These are phyloP conservation scores for Ligustrum vulgare DNA, from an alignment of 257 asterid species.

Conservation along the genomic window DNA sequence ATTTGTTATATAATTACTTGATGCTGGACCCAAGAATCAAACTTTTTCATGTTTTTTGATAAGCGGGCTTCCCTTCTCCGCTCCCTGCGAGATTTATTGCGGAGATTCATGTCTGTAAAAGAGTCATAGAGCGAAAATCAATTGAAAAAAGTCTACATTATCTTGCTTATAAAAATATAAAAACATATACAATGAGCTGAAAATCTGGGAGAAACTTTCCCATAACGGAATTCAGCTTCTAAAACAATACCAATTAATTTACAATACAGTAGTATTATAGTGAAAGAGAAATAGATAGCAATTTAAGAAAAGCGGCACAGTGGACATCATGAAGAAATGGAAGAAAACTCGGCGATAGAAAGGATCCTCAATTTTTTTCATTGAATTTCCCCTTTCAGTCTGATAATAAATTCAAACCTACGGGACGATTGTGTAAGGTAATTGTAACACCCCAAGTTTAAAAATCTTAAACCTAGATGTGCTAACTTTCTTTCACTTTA, in stretches of 20 bases:
- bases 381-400: too few species aligned
- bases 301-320: too few species aligned
- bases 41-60: conserved; percentile 53
- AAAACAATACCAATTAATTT: not conserved
- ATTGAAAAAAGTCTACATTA: not conserved
- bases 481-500: too few species aligned
- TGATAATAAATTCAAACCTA: too few species aligned
- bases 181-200: not conserved
- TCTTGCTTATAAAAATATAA: not conserved
- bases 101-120: conserved; percentile 33
- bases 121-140: not conserved
- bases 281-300: too few species aligned
- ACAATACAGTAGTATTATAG: too few species aligned
- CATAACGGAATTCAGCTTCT: not conserved
- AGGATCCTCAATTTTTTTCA: too few species aligned
- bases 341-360: too few species aligned
- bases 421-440: too few species aligned
- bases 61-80: conserved; percentile 65
- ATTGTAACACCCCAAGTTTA: too few species aligned
- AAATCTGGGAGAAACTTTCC: not conserved
- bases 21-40: conserved; percentile 66
- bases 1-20: conserved; percentile 32
- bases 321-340: too few species aligned
- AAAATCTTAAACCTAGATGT: too few species aligned
- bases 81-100: conserved; percentile 52